Evolutionary conservation across 352 stramenopile species (phyloP), one percentile per base, ranked within the genome.

Genomic region (Phytopythium kandeliae): DNA sequence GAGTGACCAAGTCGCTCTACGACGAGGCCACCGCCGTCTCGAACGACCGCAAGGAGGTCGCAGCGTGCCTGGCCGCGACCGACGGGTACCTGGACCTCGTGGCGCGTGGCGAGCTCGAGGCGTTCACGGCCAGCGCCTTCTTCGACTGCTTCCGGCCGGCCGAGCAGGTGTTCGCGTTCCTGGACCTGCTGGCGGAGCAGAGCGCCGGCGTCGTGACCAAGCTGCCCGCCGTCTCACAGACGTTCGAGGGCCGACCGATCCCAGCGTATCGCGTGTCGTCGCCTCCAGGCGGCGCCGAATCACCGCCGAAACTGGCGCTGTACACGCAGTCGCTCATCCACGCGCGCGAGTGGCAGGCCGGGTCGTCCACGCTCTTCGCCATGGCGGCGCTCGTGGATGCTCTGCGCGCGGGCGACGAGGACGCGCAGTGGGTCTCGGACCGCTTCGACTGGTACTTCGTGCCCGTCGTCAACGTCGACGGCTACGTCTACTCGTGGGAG

Each of bases 361-460:
- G 71, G 10, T 58, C 63, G 50, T 65, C 71, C 12, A 78, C 69
- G 44, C 64, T 79, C 35, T 83, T 65, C 48, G 66, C 69, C 4
- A 71, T 78, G 42, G 66, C 71, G 21, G 55, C 65, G 2, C 67
- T 81, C 28, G 24, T 81, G 10, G 70, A 76, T 36, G 67, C 63
- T 7, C 58, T 81, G 25, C 67, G 62, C 47, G 57, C 50, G 46
- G 59, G 63, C 22, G 37, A 56, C 9, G 24, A 57, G 26, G 51
- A 53, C 26, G 56, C 51, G 12, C 53, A 31, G 6, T 30, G 25
- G 28, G 30, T 78, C 26, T 67, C 78, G 19, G 64, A 78, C 28
- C 61, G 69, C 12, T 77, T 78, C 41, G 76, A 92, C 61, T 84
- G 77, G 74, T 87, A 87, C 55, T 87, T 92, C 45, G 76, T 89